Conservation (phyloP, 208 protist genomes). For the Angomonas deanei region DNA sequence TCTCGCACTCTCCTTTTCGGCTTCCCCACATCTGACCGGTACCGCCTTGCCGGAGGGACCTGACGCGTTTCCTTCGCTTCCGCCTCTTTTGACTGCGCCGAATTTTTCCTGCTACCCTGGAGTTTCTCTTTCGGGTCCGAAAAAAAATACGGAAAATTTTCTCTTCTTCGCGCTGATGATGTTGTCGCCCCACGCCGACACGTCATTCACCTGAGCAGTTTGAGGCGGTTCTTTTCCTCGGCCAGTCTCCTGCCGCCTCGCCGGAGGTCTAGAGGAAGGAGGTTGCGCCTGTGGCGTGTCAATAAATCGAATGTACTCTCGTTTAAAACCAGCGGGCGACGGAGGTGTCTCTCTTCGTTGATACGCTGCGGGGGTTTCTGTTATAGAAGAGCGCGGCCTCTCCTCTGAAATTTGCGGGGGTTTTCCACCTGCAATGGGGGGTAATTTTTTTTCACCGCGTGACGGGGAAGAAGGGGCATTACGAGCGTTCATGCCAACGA, state of each 20-base stretch:
- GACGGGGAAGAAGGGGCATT: neutral
- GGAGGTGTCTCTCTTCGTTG: neutral
- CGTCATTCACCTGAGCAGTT: neutral
- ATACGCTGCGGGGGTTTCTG: neutral
- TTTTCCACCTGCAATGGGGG: neutral
- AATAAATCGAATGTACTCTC: neutral
- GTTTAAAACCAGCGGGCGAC: neutral
- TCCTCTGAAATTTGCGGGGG: neutral
- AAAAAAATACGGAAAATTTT: neutral
- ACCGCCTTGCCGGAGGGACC: neutral
- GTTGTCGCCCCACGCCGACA: neutral
- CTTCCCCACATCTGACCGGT: neutral
- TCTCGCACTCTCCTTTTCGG: neutral
- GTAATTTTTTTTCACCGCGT: neutral
- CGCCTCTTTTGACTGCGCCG: neutral
- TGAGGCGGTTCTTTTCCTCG: neutral
- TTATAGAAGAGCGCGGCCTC: too few species aligned
- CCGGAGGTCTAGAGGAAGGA: neutral
- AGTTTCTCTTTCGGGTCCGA: neutral
- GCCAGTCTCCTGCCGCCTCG: neutral
- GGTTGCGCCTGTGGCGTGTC: neutral
- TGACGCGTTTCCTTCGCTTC: neutral
- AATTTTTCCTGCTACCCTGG: neutral
- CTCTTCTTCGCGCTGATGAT: neutral
- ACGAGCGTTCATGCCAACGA: neutral